Evolutionary conservation across 2,329 filamentous ascomycete genomes (phyloP).

Genomic region (Chaetomiaceae sp.): DNA sequence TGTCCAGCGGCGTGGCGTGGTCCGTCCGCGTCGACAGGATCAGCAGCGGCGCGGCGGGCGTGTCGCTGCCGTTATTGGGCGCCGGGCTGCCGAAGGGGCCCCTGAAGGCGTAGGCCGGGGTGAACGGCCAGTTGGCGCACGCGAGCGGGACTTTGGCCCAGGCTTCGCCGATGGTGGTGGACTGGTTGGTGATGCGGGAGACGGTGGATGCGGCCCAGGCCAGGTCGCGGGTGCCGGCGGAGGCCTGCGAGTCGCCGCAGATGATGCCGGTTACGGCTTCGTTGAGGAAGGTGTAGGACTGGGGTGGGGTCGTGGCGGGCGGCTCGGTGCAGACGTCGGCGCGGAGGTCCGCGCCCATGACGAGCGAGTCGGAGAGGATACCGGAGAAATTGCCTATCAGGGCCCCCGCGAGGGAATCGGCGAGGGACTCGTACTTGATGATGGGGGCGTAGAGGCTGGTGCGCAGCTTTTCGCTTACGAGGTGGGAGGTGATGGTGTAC

Average conservation of each 20-base stretch:
- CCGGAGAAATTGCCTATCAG: conserved; percentile 10
- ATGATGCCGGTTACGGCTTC: conserved; percentile 9
- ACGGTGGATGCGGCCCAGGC: conserved; percentile 2
- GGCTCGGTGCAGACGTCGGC: background rate
- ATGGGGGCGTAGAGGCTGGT: conserved; percentile 13
- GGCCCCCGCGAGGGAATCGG: background rate
- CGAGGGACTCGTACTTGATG: background rate
- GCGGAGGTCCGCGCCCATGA: background rate
- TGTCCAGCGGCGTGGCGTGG: conserved; percentile 16
- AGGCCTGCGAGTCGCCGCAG: conserved; percentile 16
- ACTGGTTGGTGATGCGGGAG: background rate
- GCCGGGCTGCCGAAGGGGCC: conserved; percentile 16
- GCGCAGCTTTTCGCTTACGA: conserved; percentile 11
- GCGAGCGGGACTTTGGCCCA: conserved; percentile 8
- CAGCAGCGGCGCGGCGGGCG: conserved; percentile 11
- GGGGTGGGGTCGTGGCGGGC: background rate
- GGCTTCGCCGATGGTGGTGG: conserved; percentile 10
- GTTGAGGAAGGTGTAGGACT: background rate
- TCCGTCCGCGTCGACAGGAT: conserved; percentile 13
- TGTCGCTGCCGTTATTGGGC: background rate
- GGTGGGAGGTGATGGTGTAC: conserved; percentile 5
- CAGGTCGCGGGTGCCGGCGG: conserved; percentile 1
- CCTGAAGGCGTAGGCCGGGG: conserved; percentile 3
- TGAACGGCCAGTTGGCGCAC: conserved; percentile 12
- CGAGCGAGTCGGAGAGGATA: background rate